These are phyloP conservation scores for Catenaria anguillulae DNA, from an alignment of 371 early-diverging fungal genomes.

Conservation along the genomic window DNA sequence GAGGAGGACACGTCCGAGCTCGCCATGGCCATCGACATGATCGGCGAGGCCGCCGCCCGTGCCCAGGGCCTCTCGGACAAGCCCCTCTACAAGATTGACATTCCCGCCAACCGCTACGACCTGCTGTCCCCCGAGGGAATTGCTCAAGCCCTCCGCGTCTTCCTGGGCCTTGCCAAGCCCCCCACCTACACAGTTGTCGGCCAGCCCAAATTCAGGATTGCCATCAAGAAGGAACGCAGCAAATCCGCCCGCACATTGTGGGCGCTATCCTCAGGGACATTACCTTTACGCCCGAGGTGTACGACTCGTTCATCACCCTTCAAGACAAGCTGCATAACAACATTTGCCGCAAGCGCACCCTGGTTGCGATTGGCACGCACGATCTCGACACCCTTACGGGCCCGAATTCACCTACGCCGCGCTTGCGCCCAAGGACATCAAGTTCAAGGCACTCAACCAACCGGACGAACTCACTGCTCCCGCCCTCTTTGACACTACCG, in stretches of 20 bases:
- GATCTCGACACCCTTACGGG: conserved; percentile 91
- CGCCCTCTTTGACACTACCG: conserved; percentile 77
- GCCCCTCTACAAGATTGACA: conserved; percentile 90
- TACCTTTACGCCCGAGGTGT: conserved; percentile 63
- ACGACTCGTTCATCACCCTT: conserved; percentile 93
- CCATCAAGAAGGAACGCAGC: conserved; percentile 23
- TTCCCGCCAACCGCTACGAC: conserved; percentile 98
- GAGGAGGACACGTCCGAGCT: conserved; percentile 86
- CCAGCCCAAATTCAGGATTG: conserved; percentile 24
- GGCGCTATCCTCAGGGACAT: conserved; percentile 89
- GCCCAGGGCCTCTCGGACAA: conserved; percentile 46
- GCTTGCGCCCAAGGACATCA: conserved; percentile 69
- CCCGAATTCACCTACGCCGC: conserved; percentile 95
- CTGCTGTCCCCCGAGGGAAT: conserved; percentile 92
- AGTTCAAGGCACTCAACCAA: conserved; percentile 91
- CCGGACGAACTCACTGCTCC: conserved; percentile 69
- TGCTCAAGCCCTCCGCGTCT: conserved; percentile 68
- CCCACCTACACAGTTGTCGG: conserved; percentile 44
- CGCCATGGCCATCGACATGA: conserved; percentile 7
- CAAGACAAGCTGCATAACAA: conserved; percentile 99
- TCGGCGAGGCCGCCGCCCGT: conserved; percentile 30
- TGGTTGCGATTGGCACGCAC: conserved; percentile 98
- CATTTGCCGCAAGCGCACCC: conserved; percentile 87
- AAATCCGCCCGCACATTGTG: conserved; percentile 79
- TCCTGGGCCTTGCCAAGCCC: conserved; percentile 46